phyloP scores from a whole-genome alignment of 1,139 yeast species.

The Saccharomyces hybrid region DNA sequence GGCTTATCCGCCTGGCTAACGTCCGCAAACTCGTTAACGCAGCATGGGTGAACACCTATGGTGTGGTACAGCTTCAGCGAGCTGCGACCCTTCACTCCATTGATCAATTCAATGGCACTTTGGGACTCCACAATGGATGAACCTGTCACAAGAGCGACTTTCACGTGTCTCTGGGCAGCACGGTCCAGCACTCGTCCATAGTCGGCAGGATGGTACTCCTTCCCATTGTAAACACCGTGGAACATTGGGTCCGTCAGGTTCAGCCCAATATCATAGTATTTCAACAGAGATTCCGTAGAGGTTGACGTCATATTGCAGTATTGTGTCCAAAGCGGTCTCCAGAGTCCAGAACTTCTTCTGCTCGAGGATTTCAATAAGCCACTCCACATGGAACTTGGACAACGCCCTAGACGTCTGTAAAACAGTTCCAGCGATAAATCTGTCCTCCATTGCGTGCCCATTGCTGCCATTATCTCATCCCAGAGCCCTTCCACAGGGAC shows the following conservation, averaged over 20 bases:
- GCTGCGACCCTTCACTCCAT: slow-evolving; percentile 23
- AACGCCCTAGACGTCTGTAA: too few species aligned
- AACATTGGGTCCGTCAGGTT: slow-evolving; percentile 88
- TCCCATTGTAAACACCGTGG: slow-evolving; percentile 68
- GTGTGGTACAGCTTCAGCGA: slow-evolving; percentile 47
- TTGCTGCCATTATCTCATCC: background rate
- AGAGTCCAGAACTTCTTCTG: background rate
- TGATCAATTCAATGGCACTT: slow-evolving; percentile 40
- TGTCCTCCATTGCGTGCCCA: background rate
- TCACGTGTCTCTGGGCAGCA: slow-evolving; percentile 59
- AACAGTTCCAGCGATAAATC: background rate
- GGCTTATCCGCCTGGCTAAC: slow-evolving; percentile 7
- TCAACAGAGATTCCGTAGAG: background rate
- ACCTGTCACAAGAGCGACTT: slow-evolving; percentile 72
- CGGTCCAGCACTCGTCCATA: slow-evolving; percentile 54
- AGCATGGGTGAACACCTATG: slow-evolving; percentile 92
- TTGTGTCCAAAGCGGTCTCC: slow-evolving; percentile 1
- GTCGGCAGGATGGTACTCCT: slow-evolving; percentile 60
- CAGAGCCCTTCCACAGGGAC: background rate
- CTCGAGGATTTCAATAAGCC: background rate
- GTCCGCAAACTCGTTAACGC: slow-evolving; percentile 54
- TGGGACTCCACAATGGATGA: slow-evolving; percentile 61
- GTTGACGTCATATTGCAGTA: slow-evolving; percentile 1
- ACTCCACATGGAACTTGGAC: background rate
- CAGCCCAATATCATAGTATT: slow-evolving; percentile 49